Base-by-base conservation (phyloP, 2,329 filamentous ascomycete species). In the Spiromastix sp. region DNA sequence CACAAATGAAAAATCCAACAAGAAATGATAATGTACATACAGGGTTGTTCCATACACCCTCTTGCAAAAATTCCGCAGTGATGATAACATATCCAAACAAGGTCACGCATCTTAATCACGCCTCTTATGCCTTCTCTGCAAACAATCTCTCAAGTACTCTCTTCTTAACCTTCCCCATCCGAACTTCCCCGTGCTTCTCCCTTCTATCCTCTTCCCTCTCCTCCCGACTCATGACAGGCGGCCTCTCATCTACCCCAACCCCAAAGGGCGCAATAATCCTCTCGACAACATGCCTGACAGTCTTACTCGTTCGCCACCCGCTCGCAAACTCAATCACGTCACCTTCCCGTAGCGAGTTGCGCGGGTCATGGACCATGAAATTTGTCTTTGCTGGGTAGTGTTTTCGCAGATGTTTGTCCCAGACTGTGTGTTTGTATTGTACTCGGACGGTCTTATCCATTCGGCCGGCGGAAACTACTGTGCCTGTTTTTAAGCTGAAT, bases 281-380 rank as follows among this genome's bases (percentile, higher is more conserved):
- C 42, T 64, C 59, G 9, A 64, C 60, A 4, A 64, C 59, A 38
- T 63, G 60, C 11, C 49, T 48, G 32, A 64, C 60, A 15, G 45
- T 46, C 9, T 55, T 53, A 36, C 56, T 57, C 45, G 58, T 56
- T 2, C 55, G 56, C 11, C 47, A 52, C 1, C 60, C 61, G 5
- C 57, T 61, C 36, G 58, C 56, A 39, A 64, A 64, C 41, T 64
- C 58, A 38, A 64, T 59, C 33, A 63, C 56, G 35, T 64, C 61
- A n/a, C 61, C 61, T 25, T 60, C 52, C 26, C 60, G 57, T 22
- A 63, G 50, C 5, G 59, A 63, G 44, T 63, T 54, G 36, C 46
- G 50, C 9, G 61, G 61, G 39, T 64, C 61, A 1, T 54, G 48
- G 2, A 64, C 60, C 5, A 57, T 42, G 40, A 49, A 56, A 9